phyloP scores from a whole-genome alignment of 129 eudicot species.

The Artemisia argyi region DNA sequence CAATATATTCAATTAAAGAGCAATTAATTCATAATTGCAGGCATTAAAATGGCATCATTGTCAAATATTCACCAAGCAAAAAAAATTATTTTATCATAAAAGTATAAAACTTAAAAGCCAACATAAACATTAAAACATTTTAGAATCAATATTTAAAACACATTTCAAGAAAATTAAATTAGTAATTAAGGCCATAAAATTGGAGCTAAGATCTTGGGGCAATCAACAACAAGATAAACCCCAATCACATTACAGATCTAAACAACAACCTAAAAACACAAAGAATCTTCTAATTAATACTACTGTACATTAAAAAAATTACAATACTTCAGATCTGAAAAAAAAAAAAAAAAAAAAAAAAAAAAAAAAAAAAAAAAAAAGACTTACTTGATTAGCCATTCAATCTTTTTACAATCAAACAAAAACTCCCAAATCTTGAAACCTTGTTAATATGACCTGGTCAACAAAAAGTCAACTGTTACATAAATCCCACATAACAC shows the following conservation, averaged over 20 bases:
- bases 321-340: constrained; percentile 40
- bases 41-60: constrained; percentile 3
- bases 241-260: constrained; percentile 43
- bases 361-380: background rate
- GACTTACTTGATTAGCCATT: constrained; percentile 35
- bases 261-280: constrained; percentile 27
- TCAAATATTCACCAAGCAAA: background rate
- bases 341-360: too few species aligned
- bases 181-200: constrained; percentile 5
- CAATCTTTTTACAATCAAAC: constrained; percentile 33
- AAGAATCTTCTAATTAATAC: constrained; percentile 22
- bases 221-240: constrained; percentile 24
- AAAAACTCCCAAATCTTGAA: constrained; percentile 29
- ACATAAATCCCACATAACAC: constrained; percentile 1
- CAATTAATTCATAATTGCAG: background rate
- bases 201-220: constrained; percentile 27
- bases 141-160: constrained; percentile 16
- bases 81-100: background rate
- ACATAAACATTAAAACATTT: background rate
- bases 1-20: constrained; percentile 5
- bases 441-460: constrained; percentile 31
- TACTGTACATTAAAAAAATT: background rate
- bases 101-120: background rate
- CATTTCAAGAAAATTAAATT: background rate
- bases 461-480: constrained; percentile 36